phyloP scores from a whole-genome alignment of 768 basidiomycete genomes.

The Leccinum aurantiacum region DNA sequence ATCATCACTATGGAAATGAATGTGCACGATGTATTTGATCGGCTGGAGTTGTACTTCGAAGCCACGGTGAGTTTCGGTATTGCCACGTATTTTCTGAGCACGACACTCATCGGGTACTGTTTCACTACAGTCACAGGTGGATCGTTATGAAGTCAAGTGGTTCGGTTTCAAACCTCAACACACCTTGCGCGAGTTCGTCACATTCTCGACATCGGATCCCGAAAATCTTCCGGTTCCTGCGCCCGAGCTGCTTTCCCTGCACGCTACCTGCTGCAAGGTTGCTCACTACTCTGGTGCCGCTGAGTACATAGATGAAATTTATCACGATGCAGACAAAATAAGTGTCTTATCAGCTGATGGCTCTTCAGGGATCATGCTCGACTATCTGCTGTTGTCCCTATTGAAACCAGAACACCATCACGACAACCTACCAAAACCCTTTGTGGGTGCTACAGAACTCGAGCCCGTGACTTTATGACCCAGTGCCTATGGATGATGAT shows the following conservation, averaged over 20 bases:
- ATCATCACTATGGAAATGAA: neutral
- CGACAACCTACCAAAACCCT: too few species aligned
- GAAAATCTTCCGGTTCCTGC: constrained; percentile 15
- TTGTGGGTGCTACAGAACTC: too few species aligned
- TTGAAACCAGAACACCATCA: too few species aligned
- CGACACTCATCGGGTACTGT: neutral
- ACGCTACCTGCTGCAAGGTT: constrained; percentile 26
- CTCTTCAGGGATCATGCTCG: neutral
- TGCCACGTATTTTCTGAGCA: too few species aligned
- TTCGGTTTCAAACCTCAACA: neutral
- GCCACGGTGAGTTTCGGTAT: neutral
- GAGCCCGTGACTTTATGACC: too few species aligned
- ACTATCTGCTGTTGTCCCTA: neutral
- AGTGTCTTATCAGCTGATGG: constrained; percentile 4
- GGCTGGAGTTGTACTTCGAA: neutral
- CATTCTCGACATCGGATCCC: constrained; percentile 7
- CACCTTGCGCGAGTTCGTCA: neutral
- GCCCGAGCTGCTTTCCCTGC: constrained; percentile 14
- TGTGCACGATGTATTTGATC: neutral
- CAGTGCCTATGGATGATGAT: too few species aligned
- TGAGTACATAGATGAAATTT: constrained; percentile 17
- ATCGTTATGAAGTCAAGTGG: constrained; percentile 10
- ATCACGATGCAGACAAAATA: constrained; percentile 6
- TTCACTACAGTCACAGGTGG: neutral
- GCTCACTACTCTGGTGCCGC: constrained; percentile 25